A percentile compares a stretch with the other conserved stretches of the same genome.
Evolutionary conservation across 441 rosid genomes (phyloP).

Genomic region (Erysimum cheiri): DNA sequence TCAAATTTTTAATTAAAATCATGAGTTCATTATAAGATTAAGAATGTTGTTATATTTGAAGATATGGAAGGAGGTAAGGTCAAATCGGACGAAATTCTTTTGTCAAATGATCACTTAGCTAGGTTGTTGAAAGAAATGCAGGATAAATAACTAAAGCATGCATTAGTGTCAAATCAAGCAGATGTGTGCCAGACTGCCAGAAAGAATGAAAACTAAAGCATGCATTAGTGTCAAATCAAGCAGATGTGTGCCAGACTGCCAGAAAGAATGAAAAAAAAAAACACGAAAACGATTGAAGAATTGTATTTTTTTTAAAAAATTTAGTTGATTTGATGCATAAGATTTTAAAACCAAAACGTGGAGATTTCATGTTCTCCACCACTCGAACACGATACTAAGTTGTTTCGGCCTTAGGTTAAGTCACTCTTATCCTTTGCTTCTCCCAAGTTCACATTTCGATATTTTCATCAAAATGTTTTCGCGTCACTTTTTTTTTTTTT

Average conservation of each 20-base stretch:
- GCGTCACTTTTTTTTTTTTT: neutral
- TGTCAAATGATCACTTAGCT: neutral
- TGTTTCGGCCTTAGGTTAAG: neutral
- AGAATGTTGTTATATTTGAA: neutral
- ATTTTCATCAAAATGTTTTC: neutral
- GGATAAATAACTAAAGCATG: neutral
- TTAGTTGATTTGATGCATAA: neutral
- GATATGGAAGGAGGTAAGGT: neutral
- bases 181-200: too few relatives aligned
- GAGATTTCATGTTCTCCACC: neutral
- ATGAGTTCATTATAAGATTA: too few relatives aligned
- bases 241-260: neutral
- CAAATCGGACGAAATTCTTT: too few relatives aligned
- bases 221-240: neutral
- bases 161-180: too few relatives aligned
- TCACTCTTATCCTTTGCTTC: neutral
- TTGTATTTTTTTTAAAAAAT: neutral
- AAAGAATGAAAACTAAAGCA: too few relatives aligned
- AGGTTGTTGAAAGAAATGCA: neutral
- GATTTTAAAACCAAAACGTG: neutral
- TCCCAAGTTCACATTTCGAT: neutral
- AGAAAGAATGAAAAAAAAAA: neutral
- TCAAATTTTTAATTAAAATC: neutral
- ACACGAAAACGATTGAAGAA: neutral
- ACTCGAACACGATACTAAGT: neutral